Evolutionary conservation across 2,329 filamentous ascomycete genomes (phyloP).

Genomic region (Trichoderma sp.): DNA sequence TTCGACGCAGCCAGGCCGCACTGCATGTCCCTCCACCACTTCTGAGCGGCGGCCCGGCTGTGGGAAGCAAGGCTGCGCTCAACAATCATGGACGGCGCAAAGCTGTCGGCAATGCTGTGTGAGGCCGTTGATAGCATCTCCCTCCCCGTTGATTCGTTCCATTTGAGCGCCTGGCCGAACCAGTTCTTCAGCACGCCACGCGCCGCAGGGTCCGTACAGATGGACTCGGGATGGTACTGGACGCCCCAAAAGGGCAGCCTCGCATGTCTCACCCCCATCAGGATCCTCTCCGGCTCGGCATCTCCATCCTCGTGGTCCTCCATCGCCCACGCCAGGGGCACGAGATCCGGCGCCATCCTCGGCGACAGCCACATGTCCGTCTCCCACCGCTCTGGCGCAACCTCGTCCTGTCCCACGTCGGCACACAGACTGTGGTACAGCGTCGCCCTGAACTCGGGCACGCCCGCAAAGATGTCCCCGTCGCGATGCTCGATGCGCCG

Average conservation of each 20-base stretch:
- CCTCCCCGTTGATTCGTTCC: slow-evolving; percentile 50
- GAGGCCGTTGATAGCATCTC: slow-evolving; percentile 9
- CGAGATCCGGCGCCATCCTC: slow-evolving; percentile 43
- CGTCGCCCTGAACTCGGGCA: slow-evolving; percentile 66
- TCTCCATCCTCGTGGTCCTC: slow-evolving; percentile 42
- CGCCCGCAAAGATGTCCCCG: slow-evolving; percentile 65
- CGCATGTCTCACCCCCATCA: slow-evolving; percentile 76
- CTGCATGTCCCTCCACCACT: slow-evolving; percentile 33
- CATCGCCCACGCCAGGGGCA: slow-evolving; percentile 65
- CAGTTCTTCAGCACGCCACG: slow-evolving; percentile 70
- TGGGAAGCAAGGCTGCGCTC: slow-evolving; percentile 28
- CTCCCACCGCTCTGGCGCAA: slow-evolving; percentile 42
- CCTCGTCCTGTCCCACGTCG: slow-evolving; percentile 52
- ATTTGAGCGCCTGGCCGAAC: slow-evolving; percentile 66
- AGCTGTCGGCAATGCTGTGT: slow-evolving; percentile 28
- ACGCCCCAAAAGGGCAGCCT: slow-evolving; percentile 78
- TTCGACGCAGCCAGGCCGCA: slow-evolving; percentile 35
- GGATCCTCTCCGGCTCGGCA: slow-evolving; percentile 50
- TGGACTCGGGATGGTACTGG: slow-evolving; percentile 89
- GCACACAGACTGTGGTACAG: slow-evolving; percentile 71
- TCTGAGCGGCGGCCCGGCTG: slow-evolving; percentile 27
- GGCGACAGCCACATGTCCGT: slow-evolving; percentile 44
- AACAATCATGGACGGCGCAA: slow-evolving; percentile 28
- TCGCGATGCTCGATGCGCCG: slow-evolving; percentile 62
- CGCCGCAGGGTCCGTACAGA: slow-evolving; percentile 73